Evolutionary conservation across 106 monocot species (phyloP).

Genomic region (Triglochin maritima): DNA sequence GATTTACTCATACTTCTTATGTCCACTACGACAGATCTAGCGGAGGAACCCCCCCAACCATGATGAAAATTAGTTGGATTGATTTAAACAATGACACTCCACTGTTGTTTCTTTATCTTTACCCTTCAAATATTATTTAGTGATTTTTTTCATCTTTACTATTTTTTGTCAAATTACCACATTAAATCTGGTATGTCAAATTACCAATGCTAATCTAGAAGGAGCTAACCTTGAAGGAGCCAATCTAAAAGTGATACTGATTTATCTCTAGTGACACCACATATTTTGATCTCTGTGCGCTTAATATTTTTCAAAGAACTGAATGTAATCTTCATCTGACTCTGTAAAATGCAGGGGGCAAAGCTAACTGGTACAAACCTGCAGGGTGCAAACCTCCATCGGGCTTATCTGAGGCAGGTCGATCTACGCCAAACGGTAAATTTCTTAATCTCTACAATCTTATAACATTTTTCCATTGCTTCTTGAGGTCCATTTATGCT

Average conservation of each 20-base stretch:
- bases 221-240: constrained; percentile 99
- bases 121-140: too few species aligned
- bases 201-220: constrained; percentile 59
- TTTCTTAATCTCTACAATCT: neutral
- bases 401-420: constrained; percentile 82
- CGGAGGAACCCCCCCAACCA: too few species aligned
- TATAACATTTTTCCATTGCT: neutral
- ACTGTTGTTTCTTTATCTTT: too few species aligned
- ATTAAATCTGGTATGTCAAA: neutral
- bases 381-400: constrained; percentile 73
- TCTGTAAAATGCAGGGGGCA: constrained; percentile 51
- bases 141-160: neutral
- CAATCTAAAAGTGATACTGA: constrained; percentile 70
- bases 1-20: too few species aligned
- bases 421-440: constrained; percentile 90
- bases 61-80: too few species aligned
- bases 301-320: too few species aligned
- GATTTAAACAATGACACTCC: too few species aligned
- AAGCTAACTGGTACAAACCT: constrained; percentile 74
- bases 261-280: too few species aligned
- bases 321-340: neutral
- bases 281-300: too few species aligned
- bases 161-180: neutral
- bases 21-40: too few species aligned
- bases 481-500: too few species aligned